Evolutionary conservation across 2,329 filamentous ascomycete species (phyloP).

Genomic region (Trichophyton simii): DNA sequence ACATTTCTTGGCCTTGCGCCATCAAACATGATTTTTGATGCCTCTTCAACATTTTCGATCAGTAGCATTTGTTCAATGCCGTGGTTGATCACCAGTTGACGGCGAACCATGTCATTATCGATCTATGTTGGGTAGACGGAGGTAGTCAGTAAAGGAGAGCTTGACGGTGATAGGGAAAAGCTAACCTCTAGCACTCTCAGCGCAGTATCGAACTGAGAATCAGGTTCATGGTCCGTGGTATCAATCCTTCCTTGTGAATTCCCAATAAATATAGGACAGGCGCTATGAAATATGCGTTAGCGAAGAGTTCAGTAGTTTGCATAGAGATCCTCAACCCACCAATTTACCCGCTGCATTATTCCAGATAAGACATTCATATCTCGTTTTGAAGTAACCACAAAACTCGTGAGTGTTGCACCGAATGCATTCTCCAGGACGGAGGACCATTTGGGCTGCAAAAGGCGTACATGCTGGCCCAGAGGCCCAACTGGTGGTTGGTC

Average conservation of each 20-base stretch:
- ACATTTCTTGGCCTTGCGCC: constrained; percentile 55
- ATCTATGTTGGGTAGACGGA: constrained; percentile 39
- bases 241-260: constrained; percentile 42
- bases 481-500: constrained; percentile 66
- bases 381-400: constrained; percentile 64
- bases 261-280: constrained; percentile 52
- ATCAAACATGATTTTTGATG: constrained; percentile 55
- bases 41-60: constrained; percentile 55
- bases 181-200: constrained; percentile 56
- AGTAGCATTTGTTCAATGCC: constrained; percentile 74
- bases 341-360: constrained; percentile 51
- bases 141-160: background rate
- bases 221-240: constrained; percentile 59
- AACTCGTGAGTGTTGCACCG: constrained; percentile 57
- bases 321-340: constrained; percentile 25
- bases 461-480: constrained; percentile 61
- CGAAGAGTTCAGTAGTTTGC: background rate
- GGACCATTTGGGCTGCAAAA: constrained; percentile 72
- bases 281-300: constrained; percentile 22
- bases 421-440: constrained; percentile 66
- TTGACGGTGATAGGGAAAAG: background rate
- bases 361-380: constrained; percentile 58
- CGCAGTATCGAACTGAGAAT: constrained; percentile 59
- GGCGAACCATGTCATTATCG: constrained; percentile 63
- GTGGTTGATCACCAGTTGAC: constrained; percentile 72